Evolutionary conservation across 1,284 basidiomycete genomes (phyloP), one percentile per base, ranked within the genome.

Genomic region (Cutaneotrichosporon cavernicola): DNA sequence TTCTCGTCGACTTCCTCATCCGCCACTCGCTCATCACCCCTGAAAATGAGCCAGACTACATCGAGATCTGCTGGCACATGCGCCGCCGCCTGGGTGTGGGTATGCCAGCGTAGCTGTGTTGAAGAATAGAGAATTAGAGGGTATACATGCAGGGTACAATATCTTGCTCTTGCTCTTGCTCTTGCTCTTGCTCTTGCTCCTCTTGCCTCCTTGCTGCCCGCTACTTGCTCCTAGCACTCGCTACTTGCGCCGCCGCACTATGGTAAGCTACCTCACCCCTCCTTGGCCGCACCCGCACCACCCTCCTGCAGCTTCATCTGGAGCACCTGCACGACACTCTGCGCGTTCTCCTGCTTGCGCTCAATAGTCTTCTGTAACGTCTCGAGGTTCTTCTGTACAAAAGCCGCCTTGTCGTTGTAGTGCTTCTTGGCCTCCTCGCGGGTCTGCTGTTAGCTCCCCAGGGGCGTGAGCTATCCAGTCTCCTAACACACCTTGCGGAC

Each of bases 281-380:
- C 30, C 55, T 50, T 34, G n/a, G 46, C 32, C 63, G 8, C n/a
- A 26, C 34, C 53, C 61, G 61, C 66, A 62, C 51, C 68, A 67
- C 65, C 70, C 67, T 79, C 70, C 65, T 80, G 77, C 71, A 92
- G 78, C 81, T 92, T 94, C 70, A 85, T 82, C 78, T 92, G 90
- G 79, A 94, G 84, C 58, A 92, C 83, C 72, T 85, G 86, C 36
- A 89, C 77, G 53, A 94, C 79, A 71, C 86, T 87, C 73, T 86
- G 88, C 82, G 91, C 84, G 76, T 93, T 93, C 52, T 95, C 91
- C 80, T 92, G 88, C 82, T 96, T 97, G 81, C 89, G 89, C 78
- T 88, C 85, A 67, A 96, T 89, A 38, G 91, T 91, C 60, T 89
- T 88, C 76, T 95, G 91, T 52, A 97, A 81, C 26, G 86, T 86